Base-by-base conservation (phyloP, 2,329 filamentous ascomycete genomes). In the Neofusicoccum cordaticola region DNA sequence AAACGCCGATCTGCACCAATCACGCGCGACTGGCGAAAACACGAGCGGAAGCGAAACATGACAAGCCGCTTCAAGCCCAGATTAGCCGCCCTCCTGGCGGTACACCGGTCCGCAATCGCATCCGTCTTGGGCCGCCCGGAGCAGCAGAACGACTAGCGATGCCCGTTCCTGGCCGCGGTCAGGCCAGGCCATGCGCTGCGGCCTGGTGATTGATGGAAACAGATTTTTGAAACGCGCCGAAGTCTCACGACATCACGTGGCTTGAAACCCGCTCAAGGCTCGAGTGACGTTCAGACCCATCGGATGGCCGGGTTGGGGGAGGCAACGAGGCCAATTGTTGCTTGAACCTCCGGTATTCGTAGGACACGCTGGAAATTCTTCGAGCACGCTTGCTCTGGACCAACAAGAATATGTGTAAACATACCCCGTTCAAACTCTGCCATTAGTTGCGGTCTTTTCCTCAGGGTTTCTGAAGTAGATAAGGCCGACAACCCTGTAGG, bases 31-130 rank as follows among this genome's bases (percentile, higher is more conserved):
- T 6, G 13, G 34, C 11, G 15, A 12, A 22, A 15, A n/a, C 12
- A 34, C 22, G 31, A 44, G 12, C 1, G 41, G 7, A 31, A 35
- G n/a, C n/a, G 56, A 45, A 47, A 45, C 19, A 12, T 8, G 39
- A 35, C 13, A 12, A 31, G 39, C 41, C 39, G 53, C 53, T 6
- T 44, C 41, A 31, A 45, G 27, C 15, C 53, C 39, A 41, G 41
- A 44, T 42, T 60, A 60, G 17, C 56, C 56, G 56, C 42, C 41
- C n/a, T 47, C n/a, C 56, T 47, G 31, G 15, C 56, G 56, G 56
- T 17, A 47, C 42, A 34, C 27, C 56, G 56, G 56, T 60, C 56
- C 56, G n/a, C 56, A 22, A 2, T 22, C 41, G 12, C 22, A 4
- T 47, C 56, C 56, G 31, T 60, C 12, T 47, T 39, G 31, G 12